Evolutionary conservation across 768 basidiomycete genomes (phyloP).

Genomic region (Hericium erinaceus): DNA sequence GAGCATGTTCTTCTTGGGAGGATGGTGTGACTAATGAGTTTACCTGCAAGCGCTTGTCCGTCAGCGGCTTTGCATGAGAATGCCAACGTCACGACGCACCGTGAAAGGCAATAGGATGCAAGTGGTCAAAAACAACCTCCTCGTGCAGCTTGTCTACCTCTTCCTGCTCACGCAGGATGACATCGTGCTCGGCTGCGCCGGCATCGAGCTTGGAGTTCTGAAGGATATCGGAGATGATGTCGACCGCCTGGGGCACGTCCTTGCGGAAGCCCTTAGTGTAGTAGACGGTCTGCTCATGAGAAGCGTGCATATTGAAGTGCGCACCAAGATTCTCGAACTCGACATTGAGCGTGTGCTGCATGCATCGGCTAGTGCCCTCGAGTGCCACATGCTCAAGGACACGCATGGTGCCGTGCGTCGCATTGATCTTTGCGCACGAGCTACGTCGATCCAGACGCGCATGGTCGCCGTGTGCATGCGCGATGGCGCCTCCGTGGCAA

Average conservation of each 20-base stretch:
- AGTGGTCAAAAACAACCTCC: constrained; percentile 97
- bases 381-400: constrained; percentile 99
- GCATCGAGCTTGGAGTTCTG: constrained; percentile 92
- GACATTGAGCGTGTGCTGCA: constrained; percentile 88
- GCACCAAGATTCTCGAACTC: constrained; percentile 98
- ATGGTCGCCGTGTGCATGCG: constrained; percentile 97
- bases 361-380: constrained; percentile 86
- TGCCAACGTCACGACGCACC: constrained; percentile 39
- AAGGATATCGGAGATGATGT: constrained; percentile 96
- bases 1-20: constrained; percentile 91
- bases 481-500: constrained; percentile 86
- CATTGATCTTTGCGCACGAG: constrained; percentile 90
- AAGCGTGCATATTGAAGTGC: constrained; percentile 96
- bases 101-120: constrained; percentile 95
- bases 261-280: constrained; percentile 98
- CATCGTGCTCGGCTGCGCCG: constrained; percentile 86
- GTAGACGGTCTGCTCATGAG: constrained; percentile 97
- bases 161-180: constrained; percentile 94
- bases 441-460: constrained; percentile 99
- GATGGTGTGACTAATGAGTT: constrained; percentile 93
- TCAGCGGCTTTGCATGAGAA: not conserved
- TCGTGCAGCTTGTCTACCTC: constrained; percentile 98
- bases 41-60: constrained; percentile 40
- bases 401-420: constrained; percentile 93
- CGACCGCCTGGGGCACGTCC: constrained; percentile 84